Base-by-base conservation (phyloP, 169 alveolate species). In the Miamiensis avidus region DNA sequence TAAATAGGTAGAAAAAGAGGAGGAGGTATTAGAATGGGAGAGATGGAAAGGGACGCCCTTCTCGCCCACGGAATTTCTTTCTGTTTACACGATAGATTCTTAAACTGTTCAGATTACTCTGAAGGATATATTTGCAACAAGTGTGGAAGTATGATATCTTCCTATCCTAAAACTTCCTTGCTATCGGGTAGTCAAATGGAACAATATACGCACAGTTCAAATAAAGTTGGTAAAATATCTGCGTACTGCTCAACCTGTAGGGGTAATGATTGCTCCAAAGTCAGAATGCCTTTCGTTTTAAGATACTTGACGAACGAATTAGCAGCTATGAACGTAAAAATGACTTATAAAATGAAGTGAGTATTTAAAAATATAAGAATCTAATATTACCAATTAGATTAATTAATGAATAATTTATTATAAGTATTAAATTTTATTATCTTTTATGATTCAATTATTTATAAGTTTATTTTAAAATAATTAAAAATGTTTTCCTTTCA, bases 21-120 rank as follows among this genome's bases (percentile, higher is more conserved):
- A 82, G 99, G 99, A 34, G 99, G 99, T 73, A 98, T 99, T 34
- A 97, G 99, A 88, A 91, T 98, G 81, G 99, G 99, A 33, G 99
- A 99, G 94, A 99, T 99, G 99, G 99, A 99, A 91, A 97, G 99
- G 82, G 99, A 99, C 92, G 98, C 99, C 11, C 90, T 99, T 33
- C 96, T 99, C 65, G 99, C 99, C 27, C 99, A 99, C 88, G 99
- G 99, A 30, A 98, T 99, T 65, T 94, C 99, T 33, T 98, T 96
- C 91, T 90, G 98, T 87, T 96, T 99, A 28, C 98, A 97, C 91
- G 99, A 99, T 86, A 97, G 99, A 34, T 97, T 99, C 29, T 88
- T 99, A 81, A 95, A 96, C 91, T 98, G 99, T 85, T 98, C 99
- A 33, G 99, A 99, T 92, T 99, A 98, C 74, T 99, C 99, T 89